Conservation (phyloP, 2,329 filamentous ascomycete species). For the Fusarium hainanense region DNA sequence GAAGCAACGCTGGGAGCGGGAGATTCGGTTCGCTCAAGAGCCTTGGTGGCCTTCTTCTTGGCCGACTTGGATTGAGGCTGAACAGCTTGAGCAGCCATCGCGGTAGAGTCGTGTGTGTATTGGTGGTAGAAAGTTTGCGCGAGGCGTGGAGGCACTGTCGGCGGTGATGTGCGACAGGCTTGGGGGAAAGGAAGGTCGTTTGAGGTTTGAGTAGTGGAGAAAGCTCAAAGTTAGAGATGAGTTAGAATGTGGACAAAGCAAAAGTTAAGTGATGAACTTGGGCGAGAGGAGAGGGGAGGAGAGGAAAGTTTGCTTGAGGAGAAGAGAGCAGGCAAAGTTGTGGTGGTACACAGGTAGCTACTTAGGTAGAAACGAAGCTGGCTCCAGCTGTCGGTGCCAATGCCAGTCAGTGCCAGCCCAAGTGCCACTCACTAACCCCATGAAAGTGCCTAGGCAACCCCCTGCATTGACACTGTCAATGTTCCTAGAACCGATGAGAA, state of each 20-base stretch:
- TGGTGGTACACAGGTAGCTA: slow-evolving; percentile 26
- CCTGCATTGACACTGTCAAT: slow-evolving; percentile 41
- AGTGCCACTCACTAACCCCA: slow-evolving; percentile 19
- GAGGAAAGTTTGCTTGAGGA: slow-evolving; percentile 15
- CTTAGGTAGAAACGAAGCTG: slow-evolving; percentile 24
- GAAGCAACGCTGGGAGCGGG: slow-evolving; percentile 62
- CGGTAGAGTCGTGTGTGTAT: slow-evolving; percentile 17
- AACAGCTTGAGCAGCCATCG: slow-evolving; percentile 72
- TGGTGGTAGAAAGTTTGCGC: slow-evolving; percentile 40
- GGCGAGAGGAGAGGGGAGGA: slow-evolving; percentile 22
- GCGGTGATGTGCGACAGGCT: slow-evolving; percentile 34
- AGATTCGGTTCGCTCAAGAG: slow-evolving; percentile 63
- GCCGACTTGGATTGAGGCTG: slow-evolving; percentile 72
- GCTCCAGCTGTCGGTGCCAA: slow-evolving; percentile 17
- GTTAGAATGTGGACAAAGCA: slow-evolving; percentile 11
- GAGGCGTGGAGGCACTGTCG: slow-evolving; percentile 32
- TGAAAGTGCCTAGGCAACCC: slow-evolving; percentile 31
- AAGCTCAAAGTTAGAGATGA: slow-evolving; percentile 12
- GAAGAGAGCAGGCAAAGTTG: slow-evolving; percentile 23
- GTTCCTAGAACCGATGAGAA: slow-evolving; percentile 49
- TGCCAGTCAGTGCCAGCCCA: slow-evolving; percentile 19
- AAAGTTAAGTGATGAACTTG: slow-evolving; percentile 7
- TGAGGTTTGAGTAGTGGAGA: slow-evolving; percentile 3
- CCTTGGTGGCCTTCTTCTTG: slow-evolving; percentile 73
- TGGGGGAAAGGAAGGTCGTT: slow-evolving; percentile 19